Percentiles rank a stretch among this genome's conserved stretches.
phyloP scores from a whole-genome alignment of 148 eudicot genomes.

The Fagopyrum tataricum region DNA sequence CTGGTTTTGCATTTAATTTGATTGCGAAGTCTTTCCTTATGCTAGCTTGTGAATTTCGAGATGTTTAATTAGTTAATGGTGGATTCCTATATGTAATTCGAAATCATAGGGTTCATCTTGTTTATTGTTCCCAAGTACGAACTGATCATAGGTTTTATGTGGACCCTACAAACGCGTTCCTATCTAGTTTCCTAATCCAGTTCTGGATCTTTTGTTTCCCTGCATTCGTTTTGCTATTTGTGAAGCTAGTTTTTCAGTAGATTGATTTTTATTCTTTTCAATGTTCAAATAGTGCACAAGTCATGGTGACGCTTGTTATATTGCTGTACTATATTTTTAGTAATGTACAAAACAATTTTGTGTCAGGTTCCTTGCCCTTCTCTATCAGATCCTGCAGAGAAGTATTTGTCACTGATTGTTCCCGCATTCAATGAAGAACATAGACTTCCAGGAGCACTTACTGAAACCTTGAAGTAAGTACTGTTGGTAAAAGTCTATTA shows the following conservation, averaged over 20 bases:
- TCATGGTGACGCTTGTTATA: neutral
- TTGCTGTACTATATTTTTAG: conserved; percentile 11
- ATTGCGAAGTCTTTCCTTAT: neutral
- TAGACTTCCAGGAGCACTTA: conserved; percentile 85
- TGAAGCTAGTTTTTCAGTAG: too few species aligned
- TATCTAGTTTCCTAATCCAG: neutral
- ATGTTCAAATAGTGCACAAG: neutral
- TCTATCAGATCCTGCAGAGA: conserved; percentile 73
- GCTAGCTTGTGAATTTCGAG: neutral
- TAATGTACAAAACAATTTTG: conserved; percentile 10
- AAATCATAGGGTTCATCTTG: too few species aligned
- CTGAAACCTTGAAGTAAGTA: conserved; percentile 68
- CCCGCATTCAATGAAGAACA: conserved; percentile 96
- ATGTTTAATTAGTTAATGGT: neutral
- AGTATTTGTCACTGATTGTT: conserved; percentile 80
- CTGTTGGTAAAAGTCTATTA: too few species aligned
- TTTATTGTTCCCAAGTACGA: neutral
- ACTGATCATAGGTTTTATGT: neutral
- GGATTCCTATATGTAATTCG: neutral
- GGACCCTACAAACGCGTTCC: neutral
- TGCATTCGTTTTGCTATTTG: too few species aligned
- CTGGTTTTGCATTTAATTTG: neutral
- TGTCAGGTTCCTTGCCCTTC: conserved; percentile 84
- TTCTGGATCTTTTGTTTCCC: neutral
- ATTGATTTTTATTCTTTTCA: neutral